Base-by-base conservation (phyloP, 768 basidiomycete genomes). In the Mycena maculata region DNA sequence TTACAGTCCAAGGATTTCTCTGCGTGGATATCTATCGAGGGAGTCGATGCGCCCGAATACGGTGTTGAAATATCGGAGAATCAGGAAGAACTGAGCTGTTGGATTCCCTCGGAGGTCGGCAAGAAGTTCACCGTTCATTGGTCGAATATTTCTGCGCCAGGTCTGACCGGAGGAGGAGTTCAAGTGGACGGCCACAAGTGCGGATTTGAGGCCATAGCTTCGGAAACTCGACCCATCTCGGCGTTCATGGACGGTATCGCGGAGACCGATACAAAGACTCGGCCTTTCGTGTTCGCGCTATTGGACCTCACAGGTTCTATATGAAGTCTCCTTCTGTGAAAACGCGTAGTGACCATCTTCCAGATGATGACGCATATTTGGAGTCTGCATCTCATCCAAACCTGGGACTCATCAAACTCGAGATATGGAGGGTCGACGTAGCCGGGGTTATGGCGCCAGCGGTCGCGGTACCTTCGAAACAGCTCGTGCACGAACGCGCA, bases 351-450 rank as follows among this genome's bases (percentile, higher is more conserved):
- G 18, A 41, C 50, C 27, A n/a, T n/a, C 10, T 3, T 44, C 16
- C 15, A 69, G 67, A 69, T 25, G 67, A 69, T 52, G 67, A 69
- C 53, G 18, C 57, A n/a, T 69, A 59, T 31, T 30, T 69, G 18
- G 67, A 62, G 27, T 63, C 67, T 25, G 54, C 44, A 1, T 42
- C 49, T 33, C 67, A 60, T 36, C 67, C 67, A 13, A 15, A 69
- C 11, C 62, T 69, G 4, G 67, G 67, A 18, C 47, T 64, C 1
- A 69, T 69, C 15, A 63, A 64, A 44, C 41, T 69, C 0, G 57
- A 60, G 39, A 64, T 69, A 15, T 69, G 57, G 61, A 44, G 49
- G 18, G 62, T 64, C n/a, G 61, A 63, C 50, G 28, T 59, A 4
- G 57, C 50, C 44, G 57, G 57, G 7, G 61, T 56, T 27, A 42